A percentile compares a stretch with the other conserved stretches of the same genome.
Evolutionary conservation across 805 yeast species (phyloP).

Genomic region (Torulaspora microellipsoides): DNA sequence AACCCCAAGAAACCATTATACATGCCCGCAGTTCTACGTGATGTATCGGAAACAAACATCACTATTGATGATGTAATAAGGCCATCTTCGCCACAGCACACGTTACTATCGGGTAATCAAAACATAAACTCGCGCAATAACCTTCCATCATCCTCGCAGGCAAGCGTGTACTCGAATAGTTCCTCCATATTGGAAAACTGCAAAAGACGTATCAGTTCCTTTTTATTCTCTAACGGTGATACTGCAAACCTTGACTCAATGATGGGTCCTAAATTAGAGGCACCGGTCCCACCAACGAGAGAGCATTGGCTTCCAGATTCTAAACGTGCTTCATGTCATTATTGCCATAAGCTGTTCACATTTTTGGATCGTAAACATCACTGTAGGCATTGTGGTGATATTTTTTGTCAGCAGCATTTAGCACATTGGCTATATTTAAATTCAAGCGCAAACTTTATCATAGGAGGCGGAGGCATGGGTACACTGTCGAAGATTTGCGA

Average conservation of each 20-base stretch:
- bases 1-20: constrained; percentile 84
- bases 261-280: constrained; percentile 23
- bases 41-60: constrained; percentile 41
- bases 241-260: constrained; percentile 2
- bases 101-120: constrained; percentile 17
- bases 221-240: constrained; percentile 14
- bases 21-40: constrained; percentile 81
- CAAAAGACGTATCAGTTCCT: constrained; percentile 14
- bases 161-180: constrained; percentile 27
- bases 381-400: constrained; percentile 81
- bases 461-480: constrained; percentile 60
- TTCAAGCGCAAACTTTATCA: constrained; percentile 56
- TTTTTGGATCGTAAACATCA: constrained; percentile 78
- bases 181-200: constrained; percentile 18
- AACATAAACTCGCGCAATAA: constrained; percentile 6
- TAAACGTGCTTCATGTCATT: constrained; percentile 56
- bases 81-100: constrained; percentile 22
- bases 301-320: constrained; percentile 75
- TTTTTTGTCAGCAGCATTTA: constrained; percentile 68
- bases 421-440: constrained; percentile 52
- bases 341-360: constrained; percentile 66
- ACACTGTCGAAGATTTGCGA: constrained; percentile 64
- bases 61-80: constrained; percentile 39
- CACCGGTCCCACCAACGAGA: constrained; percentile 43
- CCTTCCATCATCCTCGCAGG: constrained; percentile 21